Base-by-base conservation (phyloP, 2,329 filamentous ascomycete genomes). In the Ophiocordyceps camponoti-saundersi region DNA sequence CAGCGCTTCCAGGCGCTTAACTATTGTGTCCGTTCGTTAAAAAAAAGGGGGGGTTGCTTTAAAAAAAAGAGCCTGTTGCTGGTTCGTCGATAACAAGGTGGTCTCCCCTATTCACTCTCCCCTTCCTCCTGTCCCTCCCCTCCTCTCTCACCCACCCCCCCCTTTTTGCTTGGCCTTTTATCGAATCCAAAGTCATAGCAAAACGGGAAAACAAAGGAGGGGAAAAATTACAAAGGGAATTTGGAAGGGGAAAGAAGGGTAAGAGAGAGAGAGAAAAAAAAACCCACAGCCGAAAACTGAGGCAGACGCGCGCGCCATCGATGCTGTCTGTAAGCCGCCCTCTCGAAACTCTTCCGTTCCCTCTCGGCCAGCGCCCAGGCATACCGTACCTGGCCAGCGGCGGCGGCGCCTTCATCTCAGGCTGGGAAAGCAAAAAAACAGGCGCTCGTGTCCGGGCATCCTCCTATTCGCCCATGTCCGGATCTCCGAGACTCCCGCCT, bases 391-490 rank as follows among this genome's bases (percentile, higher is more conserved):
- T 67, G 58, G 72, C 72, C 60, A 66, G 66, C 63, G 68, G 75
- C 57, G 73, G 78, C 63, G 65, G 72, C 63, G 52, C 59, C 44
- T 39, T 42, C 21, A 20, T 12, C 40, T 47, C 57, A 52, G 53
- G 51, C 41, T 55, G 58, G 55, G 75, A 66, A 65, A 69, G 66
- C 68, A 67, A 62, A 70, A 73, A 71, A 66, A 65, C 69, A 67
- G 71, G 68, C 70, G 68, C 70, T 67, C 70, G 68, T 58, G 67
- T 67, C 59, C 69, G 69, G 70, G 75, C 73, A 61, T 82, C 82
- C 67, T 79, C 78, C 61, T 82, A 79, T 71, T 79, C 79, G 68
- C 79, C 79, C 72, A 82, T 82, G 79, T 82, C 79, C 70, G 77
- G 76, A 61, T 80, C 79, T 69, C 76, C 78, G 58, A 71, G 71